phyloP scores from a whole-genome alignment of 1,284 basidiomycete genomes.

The Microbotryomycetes sp. region DNA sequence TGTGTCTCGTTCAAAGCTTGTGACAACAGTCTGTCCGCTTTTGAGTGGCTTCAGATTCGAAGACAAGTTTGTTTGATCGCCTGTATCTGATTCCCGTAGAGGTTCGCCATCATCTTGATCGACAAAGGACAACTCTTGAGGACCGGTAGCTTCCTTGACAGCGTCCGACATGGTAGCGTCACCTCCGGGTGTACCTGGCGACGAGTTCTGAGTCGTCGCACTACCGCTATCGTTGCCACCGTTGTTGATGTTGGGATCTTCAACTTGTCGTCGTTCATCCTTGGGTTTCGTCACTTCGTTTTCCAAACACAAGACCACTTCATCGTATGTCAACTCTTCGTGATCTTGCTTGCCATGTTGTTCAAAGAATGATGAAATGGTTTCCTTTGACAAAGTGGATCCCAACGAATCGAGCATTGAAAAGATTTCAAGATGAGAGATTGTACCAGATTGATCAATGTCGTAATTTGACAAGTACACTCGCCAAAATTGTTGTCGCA shows the following conservation, averaged over 20 bases:
- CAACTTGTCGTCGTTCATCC: slow-evolving; percentile 51
- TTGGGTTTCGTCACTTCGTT: slow-evolving; percentile 64
- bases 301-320: slow-evolving; percentile 71
- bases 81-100: not conserved
- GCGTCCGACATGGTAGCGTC: not conserved
- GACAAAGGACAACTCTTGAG: slow-evolving; percentile 1
- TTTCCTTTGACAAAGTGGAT: slow-evolving; percentile 75
- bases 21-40: slow-evolving; percentile 17
- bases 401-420: slow-evolving; percentile 98
- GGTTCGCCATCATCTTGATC: slow-evolving; percentile 3
- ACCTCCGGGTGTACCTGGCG: not conserved
- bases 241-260: not conserved
- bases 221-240: not conserved
- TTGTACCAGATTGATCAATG: slow-evolving; percentile 67
- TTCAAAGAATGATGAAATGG: slow-evolving; percentile 73
- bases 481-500: slow-evolving; percentile 65
- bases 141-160: not conserved
- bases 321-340: slow-evolving; percentile 70
- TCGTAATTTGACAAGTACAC: slow-evolving; percentile 89
- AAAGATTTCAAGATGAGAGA: slow-evolving; percentile 80
- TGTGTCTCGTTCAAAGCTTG: slow-evolving; percentile 18
- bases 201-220: not conserved
- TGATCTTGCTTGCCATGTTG: slow-evolving; percentile 59
- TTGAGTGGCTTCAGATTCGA: slow-evolving; percentile 23
- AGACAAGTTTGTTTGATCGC: slow-evolving; percentile 16